These are phyloP conservation scores for Stachybotrys elegans DNA, from an alignment of 2,329 filamentous ascomycete genomes.

Conservation along the genomic window DNA sequence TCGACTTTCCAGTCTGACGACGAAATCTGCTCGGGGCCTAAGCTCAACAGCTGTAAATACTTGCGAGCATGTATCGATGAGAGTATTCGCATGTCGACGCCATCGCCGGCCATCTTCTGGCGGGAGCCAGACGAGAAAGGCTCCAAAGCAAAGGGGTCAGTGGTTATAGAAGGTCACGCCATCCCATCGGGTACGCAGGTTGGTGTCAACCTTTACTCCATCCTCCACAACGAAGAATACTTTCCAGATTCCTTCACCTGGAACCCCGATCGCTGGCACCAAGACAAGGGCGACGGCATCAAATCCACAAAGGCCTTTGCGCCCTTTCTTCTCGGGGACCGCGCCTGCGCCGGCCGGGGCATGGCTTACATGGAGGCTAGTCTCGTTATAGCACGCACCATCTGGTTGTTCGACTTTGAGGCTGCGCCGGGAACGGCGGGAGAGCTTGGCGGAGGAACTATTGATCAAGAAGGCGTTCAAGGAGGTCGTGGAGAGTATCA, in stretches of 20 bases:
- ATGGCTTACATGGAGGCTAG: conserved; percentile 1
- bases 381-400: neutral
- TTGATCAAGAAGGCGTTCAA: neutral
- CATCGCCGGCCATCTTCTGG: neutral
- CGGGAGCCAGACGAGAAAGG: neutral
- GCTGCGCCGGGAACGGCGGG: neutral
- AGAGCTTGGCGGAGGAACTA: neutral
- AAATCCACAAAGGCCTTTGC: neutral
- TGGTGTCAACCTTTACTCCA: neutral
- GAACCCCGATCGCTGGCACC: neutral
- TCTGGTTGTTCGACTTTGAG: conserved; percentile 1
- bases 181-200: neutral
- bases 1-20: conserved; percentile 2
- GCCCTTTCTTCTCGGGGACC: neutral
- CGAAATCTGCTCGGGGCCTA: conserved; percentile 3
- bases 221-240: conserved; percentile 1
- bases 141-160: neutral
- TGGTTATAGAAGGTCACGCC: neutral
- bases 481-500: neutral
- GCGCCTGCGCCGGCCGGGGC: neutral
- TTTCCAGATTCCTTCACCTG: conserved; percentile 1
- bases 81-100: neutral
- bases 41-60: conserved; percentile 3
- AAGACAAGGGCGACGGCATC: neutral
- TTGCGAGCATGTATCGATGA: conserved; percentile 4